Evolutionary conservation across 1,284 basidiomycete species (phyloP).

Genomic region (Ustilago cynodontis): DNA sequence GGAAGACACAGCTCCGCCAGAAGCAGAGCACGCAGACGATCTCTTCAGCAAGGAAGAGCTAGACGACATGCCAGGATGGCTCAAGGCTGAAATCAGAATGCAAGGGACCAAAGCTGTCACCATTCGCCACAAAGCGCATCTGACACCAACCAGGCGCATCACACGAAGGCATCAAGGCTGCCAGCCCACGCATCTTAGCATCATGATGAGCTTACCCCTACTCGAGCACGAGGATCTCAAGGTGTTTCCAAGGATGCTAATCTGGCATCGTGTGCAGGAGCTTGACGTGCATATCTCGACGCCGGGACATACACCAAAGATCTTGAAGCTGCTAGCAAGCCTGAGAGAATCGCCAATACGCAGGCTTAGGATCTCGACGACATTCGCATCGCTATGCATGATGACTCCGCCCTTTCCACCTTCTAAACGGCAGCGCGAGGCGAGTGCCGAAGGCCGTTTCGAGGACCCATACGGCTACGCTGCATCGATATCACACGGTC

Average conservation of each 20-base stretch:
- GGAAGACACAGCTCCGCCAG: constrained; percentile 7
- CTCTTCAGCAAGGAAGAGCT: constrained; percentile 50
- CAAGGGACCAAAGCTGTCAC: constrained; percentile 53
- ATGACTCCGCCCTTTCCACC: constrained; percentile 51
- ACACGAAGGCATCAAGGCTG: constrained; percentile 47
- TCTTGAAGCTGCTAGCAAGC: constrained; percentile 52
- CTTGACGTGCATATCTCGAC: constrained; percentile 62
- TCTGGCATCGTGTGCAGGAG: constrained; percentile 64
- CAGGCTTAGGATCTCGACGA: constrained; percentile 59
- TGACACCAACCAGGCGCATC: constrained; percentile 45
- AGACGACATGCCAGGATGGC: constrained; percentile 66
- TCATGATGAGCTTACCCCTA: constrained; percentile 63
- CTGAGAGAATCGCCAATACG: constrained; percentile 52
- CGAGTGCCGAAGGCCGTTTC: constrained; percentile 1
- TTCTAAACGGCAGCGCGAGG: constrained; percentile 39
- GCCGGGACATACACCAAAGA: constrained; percentile 50
- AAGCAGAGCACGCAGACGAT: constrained; percentile 33
- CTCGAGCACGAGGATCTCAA: constrained; percentile 64
- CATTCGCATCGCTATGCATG: constrained; percentile 59
- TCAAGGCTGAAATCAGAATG: constrained; percentile 56
- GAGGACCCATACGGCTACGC: neutral
- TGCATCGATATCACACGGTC: neutral
- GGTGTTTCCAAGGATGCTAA: constrained; percentile 58
- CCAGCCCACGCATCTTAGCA: constrained; percentile 55
- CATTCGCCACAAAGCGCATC: constrained; percentile 58